Base-by-base conservation (phyloP, 1,284 basidiomycete genomes). In the Macrocystidia cucumis region DNA sequence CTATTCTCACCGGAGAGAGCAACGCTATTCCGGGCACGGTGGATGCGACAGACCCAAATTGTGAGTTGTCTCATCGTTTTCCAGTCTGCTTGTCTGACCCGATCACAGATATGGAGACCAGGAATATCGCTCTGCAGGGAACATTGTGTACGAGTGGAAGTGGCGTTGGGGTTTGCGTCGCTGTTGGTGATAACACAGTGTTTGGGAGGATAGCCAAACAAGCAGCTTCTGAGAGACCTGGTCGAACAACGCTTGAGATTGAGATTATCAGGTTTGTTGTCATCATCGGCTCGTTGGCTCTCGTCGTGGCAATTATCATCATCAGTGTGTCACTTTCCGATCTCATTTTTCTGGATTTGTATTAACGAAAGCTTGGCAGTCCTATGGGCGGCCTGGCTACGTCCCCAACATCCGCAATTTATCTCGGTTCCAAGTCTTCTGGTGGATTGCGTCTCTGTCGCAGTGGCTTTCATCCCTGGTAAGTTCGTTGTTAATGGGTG, bases 51-150 rank as follows among this genome's bases (percentile, higher is more conserved):
- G 56, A 60, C 32, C 41, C 47, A 7, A 61, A 62, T 39, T 60
- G 48, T 62, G 42, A 36, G 52, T 49, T 20, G n/a, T n/a, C n/a
- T n/a, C n/a, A n/a, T n/a, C n/a, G n/a, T n/a, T 20, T 4, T 17
- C 13, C 18, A 29, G n/a, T n/a, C n/a, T n/a, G n/a, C n/a, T n/a
- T n/a, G n/a, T 21, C 18, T 5, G 13, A 3, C 28, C 11, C 6
- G 17, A 20, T 34, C 8, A 29, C 28, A 39, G 38, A 53, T 27
- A 43, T 44, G 39, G 46, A 72, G 56, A 68, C 67, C 32, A 60
- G 66, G 40, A 79, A 79, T 51, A 68, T 78, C 34, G 74, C 69
- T 4, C 54, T 80, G 9, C 72, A 77, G 54, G 78, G 78, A 9
- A 81, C 78, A 0, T 62, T 74, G 17, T 77, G 74, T 44, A 67